A percentile compares a stretch with the other conserved stretches of the same genome.
Evolutionary conservation across 176 grass and related monocot species (phyloP).

Genomic region (Rhynchospora tenuis): DNA sequence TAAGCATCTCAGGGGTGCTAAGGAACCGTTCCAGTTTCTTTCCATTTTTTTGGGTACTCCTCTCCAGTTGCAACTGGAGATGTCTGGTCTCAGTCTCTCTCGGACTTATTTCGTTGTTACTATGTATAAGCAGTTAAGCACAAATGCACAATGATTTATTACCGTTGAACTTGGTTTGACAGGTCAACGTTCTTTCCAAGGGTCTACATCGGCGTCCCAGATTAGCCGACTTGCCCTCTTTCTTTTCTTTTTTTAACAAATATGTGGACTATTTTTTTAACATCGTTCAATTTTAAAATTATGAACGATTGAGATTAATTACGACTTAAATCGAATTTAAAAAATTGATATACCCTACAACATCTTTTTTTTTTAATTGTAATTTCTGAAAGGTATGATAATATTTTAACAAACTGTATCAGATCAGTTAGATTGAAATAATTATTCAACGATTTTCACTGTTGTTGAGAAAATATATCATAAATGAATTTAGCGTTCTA

Average conservation of each 20-base stretch:
- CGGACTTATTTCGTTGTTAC: neutral
- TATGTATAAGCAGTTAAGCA: neutral
- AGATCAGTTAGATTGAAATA: too few relatives aligned
- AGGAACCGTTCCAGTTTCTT: conserved; percentile 6
- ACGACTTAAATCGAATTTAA: too few relatives aligned
- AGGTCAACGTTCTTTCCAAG: neutral
- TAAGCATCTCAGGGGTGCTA: conserved; percentile 7
- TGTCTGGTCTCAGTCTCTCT: neutral
- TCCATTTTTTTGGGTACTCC: neutral
- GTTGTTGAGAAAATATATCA: too few relatives aligned
- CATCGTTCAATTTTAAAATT: too few relatives aligned
- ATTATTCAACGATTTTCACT: too few relatives aligned
- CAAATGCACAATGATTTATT: neutral
- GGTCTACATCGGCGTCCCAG: neutral
- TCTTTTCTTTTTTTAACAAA: neutral
- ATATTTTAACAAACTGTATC: too few relatives aligned
- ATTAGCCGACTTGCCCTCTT: neutral
- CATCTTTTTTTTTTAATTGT: too few relatives aligned
- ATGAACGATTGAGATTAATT: too few relatives aligned
- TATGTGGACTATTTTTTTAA: too few relatives aligned
- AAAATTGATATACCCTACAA: too few relatives aligned
- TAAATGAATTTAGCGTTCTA: too few relatives aligned
- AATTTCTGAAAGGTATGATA: too few relatives aligned
- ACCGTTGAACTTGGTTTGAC: neutral
- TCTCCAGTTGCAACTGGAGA: neutral